These are phyloP conservation scores for Ophiocordyceps camponoti-saundersi DNA, from an alignment of 2,329 filamentous ascomycete species.

Conservation along the genomic window DNA sequence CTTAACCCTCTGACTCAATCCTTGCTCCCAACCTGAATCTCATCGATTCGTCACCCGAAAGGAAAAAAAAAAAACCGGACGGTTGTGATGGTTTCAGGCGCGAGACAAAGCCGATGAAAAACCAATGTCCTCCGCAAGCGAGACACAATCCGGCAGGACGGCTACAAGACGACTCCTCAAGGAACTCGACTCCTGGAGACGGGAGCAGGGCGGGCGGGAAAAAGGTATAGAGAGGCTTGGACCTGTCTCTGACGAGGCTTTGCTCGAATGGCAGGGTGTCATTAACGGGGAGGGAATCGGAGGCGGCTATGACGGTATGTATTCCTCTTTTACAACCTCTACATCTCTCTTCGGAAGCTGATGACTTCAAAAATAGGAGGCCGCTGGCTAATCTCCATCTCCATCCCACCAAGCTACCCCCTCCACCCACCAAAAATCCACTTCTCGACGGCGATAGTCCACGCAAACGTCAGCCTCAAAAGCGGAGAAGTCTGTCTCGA, in stretches of 20 bases:
- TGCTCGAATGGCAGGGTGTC: slow-evolving; percentile 42
- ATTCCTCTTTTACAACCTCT: not conserved
- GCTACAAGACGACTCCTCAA: slow-evolving; percentile 40
- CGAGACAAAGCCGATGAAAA: too few species aligned
- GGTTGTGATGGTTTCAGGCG: not conserved
- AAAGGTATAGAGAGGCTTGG: slow-evolving; percentile 42
- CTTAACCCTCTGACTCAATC: too few species aligned
- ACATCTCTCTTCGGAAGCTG: not conserved
- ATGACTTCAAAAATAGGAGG: slow-evolving; percentile 32
- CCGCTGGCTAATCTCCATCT: slow-evolving; percentile 67
- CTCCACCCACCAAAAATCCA: slow-evolving; percentile 56
- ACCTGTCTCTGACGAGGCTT: slow-evolving; percentile 33
- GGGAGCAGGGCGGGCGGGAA: slow-evolving; percentile 28
- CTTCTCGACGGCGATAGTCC: slow-evolving; percentile 73
- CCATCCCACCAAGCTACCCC: slow-evolving; percentile 65
- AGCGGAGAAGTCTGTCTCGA: slow-evolving; percentile 92
- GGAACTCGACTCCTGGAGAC: slow-evolving; percentile 36
- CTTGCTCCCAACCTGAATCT: too few species aligned
- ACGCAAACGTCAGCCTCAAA: slow-evolving; percentile 55
- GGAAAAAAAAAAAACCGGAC: not conserved
- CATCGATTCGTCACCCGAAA: too few species aligned
- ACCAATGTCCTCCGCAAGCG: not conserved
- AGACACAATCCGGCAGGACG: slow-evolving; percentile 18
- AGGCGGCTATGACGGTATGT: slow-evolving; percentile 37
- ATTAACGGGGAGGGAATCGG: slow-evolving; percentile 40